Evolutionary conservation across 1,284 basidiomycete genomes (phyloP), one percentile per base, ranked within the genome.

Genomic region (Phenoliferia sp.): DNA sequence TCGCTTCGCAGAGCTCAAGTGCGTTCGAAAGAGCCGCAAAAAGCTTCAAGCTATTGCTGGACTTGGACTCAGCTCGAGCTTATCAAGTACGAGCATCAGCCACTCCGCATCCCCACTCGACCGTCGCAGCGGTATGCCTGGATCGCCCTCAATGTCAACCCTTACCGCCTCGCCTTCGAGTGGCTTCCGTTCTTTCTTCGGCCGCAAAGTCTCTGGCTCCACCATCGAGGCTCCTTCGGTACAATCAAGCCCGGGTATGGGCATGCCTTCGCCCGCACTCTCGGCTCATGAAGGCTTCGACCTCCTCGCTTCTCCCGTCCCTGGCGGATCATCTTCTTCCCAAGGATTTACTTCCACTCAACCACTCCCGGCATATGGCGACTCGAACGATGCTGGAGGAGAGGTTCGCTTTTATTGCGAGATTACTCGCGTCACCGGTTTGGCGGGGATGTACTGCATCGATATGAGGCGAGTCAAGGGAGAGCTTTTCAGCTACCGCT

Each of bases 401-500:
- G 94, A 96, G 84, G 90, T 96, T 70, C 86, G 90, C 72, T 96
- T 96, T 82, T 90, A 87, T 26, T 88, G 95, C 66, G 94, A 97
- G 82, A 80, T 96, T 69, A 95, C 92, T 59, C 83, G 89, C 72
- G 84, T 96, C 76, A 90, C 91, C 79, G 86, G 92, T 69, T 82
- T 96, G 76, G 89, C 88, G 73, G 90, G 90, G 75, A 90, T 91
- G 55, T 92, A 89, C 78, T 88, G 88, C 78, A 82, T 97, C 74
- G 93, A 94, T 81, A 89, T 96, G 78, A 87, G 94, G 74, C 82
- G 94, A 70, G 79, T 95, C 77, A 93, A 94, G 80, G 94, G 94
- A n/a, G 62, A 54, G 26, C 62, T 64, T 29, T 82, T 94, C 82
- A 92, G 89, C 79, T 97, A 94, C 83, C 94, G 94, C 81, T 94